These are phyloP conservation scores for Pythium guiyangense DNA, from an alignment of 352 stramenopile species.

Conservation along the genomic window DNA sequence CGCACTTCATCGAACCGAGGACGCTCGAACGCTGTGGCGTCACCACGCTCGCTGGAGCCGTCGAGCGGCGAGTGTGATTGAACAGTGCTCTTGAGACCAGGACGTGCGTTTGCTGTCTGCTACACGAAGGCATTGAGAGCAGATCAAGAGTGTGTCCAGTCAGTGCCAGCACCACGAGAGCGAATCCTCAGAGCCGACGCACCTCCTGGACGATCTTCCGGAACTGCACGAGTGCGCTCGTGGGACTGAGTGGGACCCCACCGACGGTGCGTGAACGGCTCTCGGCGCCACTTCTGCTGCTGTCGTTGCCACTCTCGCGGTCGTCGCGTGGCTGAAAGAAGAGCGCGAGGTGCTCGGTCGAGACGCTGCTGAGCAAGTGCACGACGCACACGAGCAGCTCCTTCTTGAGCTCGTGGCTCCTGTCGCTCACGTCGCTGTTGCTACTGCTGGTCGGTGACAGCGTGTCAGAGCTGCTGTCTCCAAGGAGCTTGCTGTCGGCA, in stretches of 20 bases:
- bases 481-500: conserved; percentile 38
- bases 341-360: conserved; percentile 26
- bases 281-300: neutral
- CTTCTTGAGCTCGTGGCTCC: conserved; percentile 35
- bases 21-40: neutral
- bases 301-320: neutral
- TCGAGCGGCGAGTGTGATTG: neutral
- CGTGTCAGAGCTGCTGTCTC: conserved; percentile 6
- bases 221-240: conserved; percentile 43
- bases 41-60: neutral
- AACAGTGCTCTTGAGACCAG: conserved; percentile 2
- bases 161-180: neutral
- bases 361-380: conserved; percentile 60
- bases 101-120: neutral
- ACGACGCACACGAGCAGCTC: conserved; percentile 60
- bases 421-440: conserved; percentile 1
- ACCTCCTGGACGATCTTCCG: conserved; percentile 41
- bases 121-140: neutral
- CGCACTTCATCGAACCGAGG: conserved; percentile 40
- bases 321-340: conserved; percentile 34
- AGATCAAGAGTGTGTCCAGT: neutral
- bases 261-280: neutral
- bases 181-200: neutral
- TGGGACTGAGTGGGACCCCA: conserved; percentile 24
- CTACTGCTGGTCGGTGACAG: neutral